Evolutionary conservation across 495 filamentous ascomycete genomes (phyloP).

Genomic region (Podospora bellae-mahoneyi): DNA sequence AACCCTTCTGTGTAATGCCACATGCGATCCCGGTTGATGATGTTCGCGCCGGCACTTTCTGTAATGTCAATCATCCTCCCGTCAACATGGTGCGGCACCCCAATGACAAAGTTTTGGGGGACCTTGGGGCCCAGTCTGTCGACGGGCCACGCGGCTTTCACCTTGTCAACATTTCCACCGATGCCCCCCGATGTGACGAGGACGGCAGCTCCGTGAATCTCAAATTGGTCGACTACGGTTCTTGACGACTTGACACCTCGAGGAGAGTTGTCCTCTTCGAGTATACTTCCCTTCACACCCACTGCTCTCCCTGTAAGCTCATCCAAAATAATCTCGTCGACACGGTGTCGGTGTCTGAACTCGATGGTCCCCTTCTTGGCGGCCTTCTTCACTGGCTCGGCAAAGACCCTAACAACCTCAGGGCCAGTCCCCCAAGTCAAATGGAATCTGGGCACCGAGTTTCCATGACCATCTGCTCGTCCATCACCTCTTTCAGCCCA

Average conservation of each 20-base stretch:
- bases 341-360: slow-evolving; percentile 48
- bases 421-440: slow-evolving; percentile 51
- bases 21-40: slow-evolving; percentile 53
- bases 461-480: slow-evolving; percentile 48
- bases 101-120: slow-evolving; percentile 48
- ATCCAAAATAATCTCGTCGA: slow-evolving; percentile 48
- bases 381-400: slow-evolving; percentile 44
- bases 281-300: slow-evolving; percentile 45
- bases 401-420: slow-evolving; percentile 50
- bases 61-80: slow-evolving; percentile 52
- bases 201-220: slow-evolving; percentile 44
- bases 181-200: slow-evolving; percentile 49
- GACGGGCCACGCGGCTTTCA: slow-evolving; percentile 47
- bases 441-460: slow-evolving; percentile 52
- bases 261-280: slow-evolving; percentile 40
- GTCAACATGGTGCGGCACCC: slow-evolving; percentile 52
- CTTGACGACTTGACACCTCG: slow-evolving; percentile 46
- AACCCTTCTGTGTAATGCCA: slow-evolving; percentile 56
- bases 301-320: slow-evolving; percentile 42
- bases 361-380: slow-evolving; percentile 46
- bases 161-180: slow-evolving; percentile 50
- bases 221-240: slow-evolving; percentile 40
- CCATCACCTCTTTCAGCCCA: slow-evolving; percentile 54
- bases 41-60: slow-evolving; percentile 41
- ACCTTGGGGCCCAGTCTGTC: slow-evolving; percentile 46